phyloP scores from a whole-genome alignment of 371 early-diverging fungal species.

The Zychaea mexicana region DNA sequence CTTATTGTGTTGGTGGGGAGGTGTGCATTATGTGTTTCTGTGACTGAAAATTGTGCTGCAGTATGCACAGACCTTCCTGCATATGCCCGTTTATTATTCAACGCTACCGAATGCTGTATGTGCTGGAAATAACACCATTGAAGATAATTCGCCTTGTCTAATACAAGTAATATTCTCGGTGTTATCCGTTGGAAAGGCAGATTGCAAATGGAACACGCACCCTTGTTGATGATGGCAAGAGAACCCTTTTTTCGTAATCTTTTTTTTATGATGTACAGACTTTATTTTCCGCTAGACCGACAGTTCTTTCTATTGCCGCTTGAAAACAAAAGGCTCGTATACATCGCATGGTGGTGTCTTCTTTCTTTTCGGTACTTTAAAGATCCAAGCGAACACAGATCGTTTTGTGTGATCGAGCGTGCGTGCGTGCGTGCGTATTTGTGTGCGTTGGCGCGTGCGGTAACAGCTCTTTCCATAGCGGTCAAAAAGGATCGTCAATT shows the following conservation, averaged over 20 bases:
- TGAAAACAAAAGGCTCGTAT: background rate
- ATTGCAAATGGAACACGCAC: background rate
- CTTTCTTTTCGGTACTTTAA: background rate
- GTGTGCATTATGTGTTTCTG: too few species aligned
- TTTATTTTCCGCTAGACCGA: too few species aligned
- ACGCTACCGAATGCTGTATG: background rate
- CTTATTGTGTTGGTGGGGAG: too few species aligned
- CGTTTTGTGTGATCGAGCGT: background rate
- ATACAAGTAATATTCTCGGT: background rate
- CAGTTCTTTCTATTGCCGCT: background rate
- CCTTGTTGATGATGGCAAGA: background rate
- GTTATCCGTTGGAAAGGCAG: background rate
- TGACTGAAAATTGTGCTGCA: conserved; percentile 4
- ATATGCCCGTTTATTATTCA: background rate
- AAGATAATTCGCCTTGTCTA: too few species aligned
- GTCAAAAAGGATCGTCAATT: background rate
- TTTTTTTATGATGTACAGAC: background rate
- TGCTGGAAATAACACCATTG: too few species aligned
- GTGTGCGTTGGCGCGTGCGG: background rate
- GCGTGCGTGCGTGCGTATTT: background rate
- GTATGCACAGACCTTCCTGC: conserved; percentile 4
- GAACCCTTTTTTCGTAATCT: background rate
- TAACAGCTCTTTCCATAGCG: background rate
- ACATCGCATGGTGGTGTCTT: too few species aligned
- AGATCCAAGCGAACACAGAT: background rate